Conservation (phyloP, 176 grass and related monocot species). For the Chrysopogon serrulatus region DNA sequence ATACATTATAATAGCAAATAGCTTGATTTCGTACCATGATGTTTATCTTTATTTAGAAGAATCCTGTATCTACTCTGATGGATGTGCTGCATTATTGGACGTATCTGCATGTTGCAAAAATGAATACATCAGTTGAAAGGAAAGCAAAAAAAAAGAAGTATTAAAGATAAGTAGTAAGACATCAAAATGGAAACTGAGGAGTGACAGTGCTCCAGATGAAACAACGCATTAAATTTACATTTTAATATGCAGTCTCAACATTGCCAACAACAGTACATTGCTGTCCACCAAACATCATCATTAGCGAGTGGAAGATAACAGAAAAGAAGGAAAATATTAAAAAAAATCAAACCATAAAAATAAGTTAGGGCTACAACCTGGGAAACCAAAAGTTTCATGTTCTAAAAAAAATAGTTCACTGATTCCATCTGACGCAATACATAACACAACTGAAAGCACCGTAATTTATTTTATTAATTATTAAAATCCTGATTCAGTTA, state of each 20-base stretch:
- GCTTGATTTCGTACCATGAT: slow-evolving; percentile 30
- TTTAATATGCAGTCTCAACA: slow-evolving; percentile 1
- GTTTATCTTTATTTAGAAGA: slow-evolving; percentile 25
- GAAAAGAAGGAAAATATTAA: neutral
- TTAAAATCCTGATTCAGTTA: neutral
- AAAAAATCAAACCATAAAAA: neutral
- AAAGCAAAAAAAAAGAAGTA: slow-evolving; percentile 17
- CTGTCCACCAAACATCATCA: slow-evolving; percentile 32
- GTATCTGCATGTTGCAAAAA: slow-evolving; percentile 31
- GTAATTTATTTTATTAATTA: neutral
- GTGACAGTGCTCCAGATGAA: slow-evolving; percentile 15
- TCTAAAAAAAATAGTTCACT: slow-evolving; percentile 7
- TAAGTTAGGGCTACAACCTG: neutral
- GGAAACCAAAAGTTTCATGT: neutral
- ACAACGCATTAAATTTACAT: slow-evolving; percentile 19
- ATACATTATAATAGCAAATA: slow-evolving; percentile 29
- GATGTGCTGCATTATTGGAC: slow-evolving; percentile 34
- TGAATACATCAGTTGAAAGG: slow-evolving; percentile 26
- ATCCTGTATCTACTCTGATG: neutral
- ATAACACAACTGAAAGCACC: neutral
- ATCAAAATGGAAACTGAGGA: slow-evolving; percentile 27
- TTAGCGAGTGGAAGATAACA: slow-evolving; percentile 31
- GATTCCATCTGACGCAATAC: slow-evolving; percentile 5
- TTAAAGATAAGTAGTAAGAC: too few relatives aligned
- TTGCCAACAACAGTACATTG: slow-evolving; percentile 25